Percentiles rank a stretch among this genome's conserved stretches.
phyloP scores from a whole-genome alignment of 345 rosid genomes.

The Gossypium mustelinum region DNA sequence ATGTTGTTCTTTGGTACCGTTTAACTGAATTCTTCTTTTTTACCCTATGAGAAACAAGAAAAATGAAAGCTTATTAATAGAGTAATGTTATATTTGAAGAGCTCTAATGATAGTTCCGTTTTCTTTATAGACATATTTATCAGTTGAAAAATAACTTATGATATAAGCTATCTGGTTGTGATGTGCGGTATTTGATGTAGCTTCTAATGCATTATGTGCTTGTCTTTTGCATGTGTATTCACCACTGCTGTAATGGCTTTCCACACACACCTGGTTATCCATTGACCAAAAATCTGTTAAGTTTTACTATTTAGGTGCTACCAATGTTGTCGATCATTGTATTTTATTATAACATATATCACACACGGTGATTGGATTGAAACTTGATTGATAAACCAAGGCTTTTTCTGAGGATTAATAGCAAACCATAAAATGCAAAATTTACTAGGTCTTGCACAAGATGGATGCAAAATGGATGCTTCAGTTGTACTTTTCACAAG shows the following conservation, averaged over 20 bases:
- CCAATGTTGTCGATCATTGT: not conserved
- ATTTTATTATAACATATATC: not conserved
- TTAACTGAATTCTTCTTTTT: not conserved
- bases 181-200: too few species aligned
- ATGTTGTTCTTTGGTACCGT: not conserved
- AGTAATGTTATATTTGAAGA: not conserved
- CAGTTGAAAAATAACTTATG: too few species aligned
- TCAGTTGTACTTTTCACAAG: conserved; percentile 81
- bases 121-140: too few species aligned
- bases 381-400: not conserved
- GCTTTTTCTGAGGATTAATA: not conserved
- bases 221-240: too few species aligned
- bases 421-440: not conserved
- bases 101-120: not conserved
- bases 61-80: not conserved
- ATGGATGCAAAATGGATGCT: conserved; percentile 83
- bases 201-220: too few species aligned
- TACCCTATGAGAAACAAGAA: not conserved
- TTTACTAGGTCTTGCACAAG: conserved; percentile 75
- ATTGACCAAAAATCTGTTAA: not conserved
- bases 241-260: too few species aligned
- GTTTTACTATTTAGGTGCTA: not conserved
- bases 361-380: not conserved
- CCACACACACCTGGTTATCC: not conserved
- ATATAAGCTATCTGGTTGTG: too few species aligned